Conservation (phyloP, 2,329 filamentous ascomycete species). For the Onygenales sp. region DNA sequence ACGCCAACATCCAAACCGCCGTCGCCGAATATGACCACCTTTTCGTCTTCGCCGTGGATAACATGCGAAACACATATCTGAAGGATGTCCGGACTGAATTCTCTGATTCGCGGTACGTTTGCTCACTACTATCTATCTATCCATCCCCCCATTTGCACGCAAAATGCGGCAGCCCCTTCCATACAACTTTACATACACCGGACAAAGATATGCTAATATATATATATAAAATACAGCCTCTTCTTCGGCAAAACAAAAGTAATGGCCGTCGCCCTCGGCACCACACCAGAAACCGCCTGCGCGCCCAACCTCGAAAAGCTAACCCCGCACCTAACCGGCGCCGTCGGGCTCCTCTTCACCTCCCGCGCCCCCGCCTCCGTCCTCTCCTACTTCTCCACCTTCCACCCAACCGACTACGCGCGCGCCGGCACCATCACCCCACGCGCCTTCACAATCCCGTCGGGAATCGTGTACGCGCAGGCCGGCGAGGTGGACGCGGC, state of each 20-base stretch:
- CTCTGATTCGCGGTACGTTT: constrained; percentile 65
- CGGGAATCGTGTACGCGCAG: constrained; percentile 67
- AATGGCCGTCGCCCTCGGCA: constrained; percentile 89
- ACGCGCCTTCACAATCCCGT: constrained; percentile 69
- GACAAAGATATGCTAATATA: neutral
- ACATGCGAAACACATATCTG: constrained; percentile 96
- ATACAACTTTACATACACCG: neutral
- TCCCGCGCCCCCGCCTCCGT: constrained; percentile 62
- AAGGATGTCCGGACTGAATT: constrained; percentile 84
- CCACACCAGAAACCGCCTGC: constrained; percentile 65
- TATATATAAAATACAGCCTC: constrained; percentile 54
- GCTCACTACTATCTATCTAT: neutral
- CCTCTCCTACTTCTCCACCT: constrained; percentile 60
- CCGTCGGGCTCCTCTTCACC: constrained; percentile 85
- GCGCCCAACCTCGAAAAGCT: constrained; percentile 68
- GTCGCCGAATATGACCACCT: constrained; percentile 80
- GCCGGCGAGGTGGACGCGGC: constrained; percentile 71
- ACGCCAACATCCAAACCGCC: constrained; percentile 76
- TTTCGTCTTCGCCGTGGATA: constrained; percentile 88
- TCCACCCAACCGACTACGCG: constrained; percentile 76
- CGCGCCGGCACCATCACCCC: constrained; percentile 70
- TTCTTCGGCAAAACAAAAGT: constrained; percentile 99
- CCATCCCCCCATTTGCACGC: neutral
- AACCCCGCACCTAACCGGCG: constrained; percentile 61
- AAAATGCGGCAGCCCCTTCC: constrained; percentile 14